These are phyloP conservation scores for Geranomyces michiganensis DNA, from an alignment of 192 early-diverging fungal genomes.

Conservation along the genomic window DNA sequence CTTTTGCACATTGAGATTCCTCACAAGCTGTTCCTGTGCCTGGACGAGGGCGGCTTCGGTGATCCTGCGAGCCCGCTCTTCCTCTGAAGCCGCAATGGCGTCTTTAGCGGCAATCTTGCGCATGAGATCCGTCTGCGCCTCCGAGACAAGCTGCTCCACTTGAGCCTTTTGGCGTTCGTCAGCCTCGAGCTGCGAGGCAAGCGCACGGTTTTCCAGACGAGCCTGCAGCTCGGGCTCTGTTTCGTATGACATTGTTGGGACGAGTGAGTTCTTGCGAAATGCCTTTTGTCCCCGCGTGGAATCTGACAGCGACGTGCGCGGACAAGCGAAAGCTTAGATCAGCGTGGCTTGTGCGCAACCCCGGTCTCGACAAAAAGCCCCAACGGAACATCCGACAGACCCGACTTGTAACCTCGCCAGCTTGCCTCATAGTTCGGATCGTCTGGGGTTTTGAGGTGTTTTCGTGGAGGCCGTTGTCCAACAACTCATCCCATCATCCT, in stretches of 20 bases:
- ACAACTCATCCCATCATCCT: too few relatives aligned
- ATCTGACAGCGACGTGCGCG: too few relatives aligned
- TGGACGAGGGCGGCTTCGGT: constrained; percentile 5
- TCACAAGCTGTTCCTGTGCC: constrained; percentile 31
- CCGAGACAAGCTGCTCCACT: constrained; percentile 15
- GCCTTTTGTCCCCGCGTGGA: too few relatives aligned
- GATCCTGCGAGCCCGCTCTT: constrained; percentile 22
- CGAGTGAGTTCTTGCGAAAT: too few relatives aligned
- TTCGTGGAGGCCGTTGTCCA: too few relatives aligned
- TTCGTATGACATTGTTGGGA: neutral
- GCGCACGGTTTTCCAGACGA: constrained; percentile 4
- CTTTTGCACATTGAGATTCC: constrained; percentile 5
- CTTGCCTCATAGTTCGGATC: too few relatives aligned
- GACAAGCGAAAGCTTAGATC: too few relatives aligned
- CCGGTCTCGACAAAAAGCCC: too few relatives aligned
- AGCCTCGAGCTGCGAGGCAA: constrained; percentile 10
- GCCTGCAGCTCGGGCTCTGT: constrained; percentile 4
- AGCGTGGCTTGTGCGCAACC: too few relatives aligned
- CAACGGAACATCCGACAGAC: too few relatives aligned
- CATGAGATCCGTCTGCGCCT: constrained; percentile 24
- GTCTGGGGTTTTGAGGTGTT: too few relatives aligned
- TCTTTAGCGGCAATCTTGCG: constrained; percentile 28
- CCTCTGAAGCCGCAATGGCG: constrained; percentile 26
- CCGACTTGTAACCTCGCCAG: too few relatives aligned
- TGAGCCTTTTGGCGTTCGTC: constrained; percentile 18